These are phyloP conservation scores for Fusarium pilosicola DNA, from an alignment of 2,329 filamentous ascomycete genomes.

Conservation along the genomic window DNA sequence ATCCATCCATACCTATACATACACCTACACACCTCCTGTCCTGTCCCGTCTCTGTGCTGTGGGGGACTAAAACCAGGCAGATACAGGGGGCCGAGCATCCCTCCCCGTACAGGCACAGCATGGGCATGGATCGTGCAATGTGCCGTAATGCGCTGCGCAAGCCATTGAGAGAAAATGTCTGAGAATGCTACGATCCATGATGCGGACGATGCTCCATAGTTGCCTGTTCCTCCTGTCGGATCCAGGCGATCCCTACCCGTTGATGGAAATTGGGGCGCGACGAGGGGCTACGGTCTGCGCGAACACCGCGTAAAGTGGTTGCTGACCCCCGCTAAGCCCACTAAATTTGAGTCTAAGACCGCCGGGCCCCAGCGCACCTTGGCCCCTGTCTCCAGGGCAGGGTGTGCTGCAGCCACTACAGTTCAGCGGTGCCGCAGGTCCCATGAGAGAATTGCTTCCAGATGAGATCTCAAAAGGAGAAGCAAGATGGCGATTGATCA, in stretches of 20 bases:
- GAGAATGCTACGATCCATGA: slow-evolving; percentile 28
- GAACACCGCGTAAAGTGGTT: slow-evolving; percentile 46
- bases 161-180: slow-evolving; percentile 27
- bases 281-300: slow-evolving; percentile 40
- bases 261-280: slow-evolving; percentile 43
- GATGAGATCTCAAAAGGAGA: neutral
- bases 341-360: slow-evolving; percentile 40
- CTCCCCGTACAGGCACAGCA: slow-evolving; percentile 35
- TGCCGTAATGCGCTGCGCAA: slow-evolving; percentile 16
- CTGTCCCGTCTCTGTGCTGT: slow-evolving; percentile 17
- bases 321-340: slow-evolving; percentile 39
- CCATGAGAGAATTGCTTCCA: slow-evolving; percentile 26
- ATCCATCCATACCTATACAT: neutral
- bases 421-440: slow-evolving; percentile 34
- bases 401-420: slow-evolving; percentile 33
- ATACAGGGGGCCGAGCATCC: slow-evolving; percentile 33
- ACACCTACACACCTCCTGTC: slow-evolving; percentile 8
- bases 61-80: slow-evolving; percentile 34
- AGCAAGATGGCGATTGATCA: neutral
- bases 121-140: slow-evolving; percentile 19
- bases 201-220: slow-evolving; percentile 44
- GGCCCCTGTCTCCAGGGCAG: slow-evolving; percentile 32
- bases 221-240: slow-evolving; percentile 45
- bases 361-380: slow-evolving; percentile 1
- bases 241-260: slow-evolving; percentile 37